Evolutionary conservation across 495 filamentous ascomycete genomes (phyloP), one percentile per base, ranked within the genome.

Genomic region (Xylaria curta): DNA sequence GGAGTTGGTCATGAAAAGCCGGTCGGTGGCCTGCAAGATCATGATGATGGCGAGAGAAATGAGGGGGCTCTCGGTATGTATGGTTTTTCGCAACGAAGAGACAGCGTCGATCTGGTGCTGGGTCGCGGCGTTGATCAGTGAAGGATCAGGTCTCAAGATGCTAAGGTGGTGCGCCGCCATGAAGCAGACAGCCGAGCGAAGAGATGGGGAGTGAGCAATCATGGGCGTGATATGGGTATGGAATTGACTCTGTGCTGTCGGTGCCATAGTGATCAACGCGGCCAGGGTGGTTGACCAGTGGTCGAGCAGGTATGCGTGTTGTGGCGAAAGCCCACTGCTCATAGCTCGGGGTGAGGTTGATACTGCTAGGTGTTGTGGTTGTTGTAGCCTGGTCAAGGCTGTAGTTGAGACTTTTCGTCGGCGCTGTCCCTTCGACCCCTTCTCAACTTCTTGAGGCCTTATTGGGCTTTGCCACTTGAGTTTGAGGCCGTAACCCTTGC

Each of bases 151-250:
- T 36, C 68, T 71, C 28, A 78, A 47, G 38, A 76, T 68, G 4
- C 74, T 75, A n/a, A 79, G 70, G 51, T 78, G 78, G 31, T 69
- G 71, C 3, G 78, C 78, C 13, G 78, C 78, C 70, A 79, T 78
- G 28, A 69, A 72, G 47, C 73, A 76, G 13, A 79, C n/a, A 19
- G 75, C 74, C 47, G 76, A 75, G 26, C 74, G 69, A 15, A 78
- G 76, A 2, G 76, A 72, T 21, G 66, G 51, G 24, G 78, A 79
- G 58, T 75, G 65, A 10, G 73, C 24, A 46, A 78, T 72, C 65
- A 78, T 78, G 19, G 78, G 78, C 9, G 73, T 79, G 49, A 79
- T 66, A 28, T 78, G 73, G 24, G 76, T 56, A 49, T 78, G 74
- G 56, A 78, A 79, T 12, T 73, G 74, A 38, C 75, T 76, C 13